Conservation (phyloP, 148 eudicot species). For the Chenopodium suecicum region DNA sequence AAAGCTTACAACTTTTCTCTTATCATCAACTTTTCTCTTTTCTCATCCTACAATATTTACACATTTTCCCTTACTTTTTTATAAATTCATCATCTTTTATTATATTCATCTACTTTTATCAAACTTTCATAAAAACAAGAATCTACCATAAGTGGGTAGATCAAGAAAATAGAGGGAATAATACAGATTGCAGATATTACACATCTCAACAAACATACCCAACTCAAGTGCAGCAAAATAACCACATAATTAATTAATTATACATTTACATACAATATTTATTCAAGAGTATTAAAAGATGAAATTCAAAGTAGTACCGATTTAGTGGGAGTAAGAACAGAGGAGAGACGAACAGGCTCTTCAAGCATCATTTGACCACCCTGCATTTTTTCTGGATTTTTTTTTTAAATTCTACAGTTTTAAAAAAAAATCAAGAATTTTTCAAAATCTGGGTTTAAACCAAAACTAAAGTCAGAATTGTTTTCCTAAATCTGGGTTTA, state of each 20-base stretch:
- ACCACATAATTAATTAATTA: not conserved
- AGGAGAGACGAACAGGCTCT: constrained; percentile 46
- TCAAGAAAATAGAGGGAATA: too few species aligned
- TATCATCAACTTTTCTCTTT: too few species aligned
- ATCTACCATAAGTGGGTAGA: too few species aligned
- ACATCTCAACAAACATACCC: not conserved
- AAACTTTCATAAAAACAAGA: too few species aligned
- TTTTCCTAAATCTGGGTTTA: too few species aligned
- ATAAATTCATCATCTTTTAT: too few species aligned
- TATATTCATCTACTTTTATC: too few species aligned
- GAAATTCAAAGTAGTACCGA: constrained; percentile 24
- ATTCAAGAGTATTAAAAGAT: not conserved
- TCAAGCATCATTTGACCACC: constrained; percentile 42
- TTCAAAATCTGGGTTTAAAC: not conserved
- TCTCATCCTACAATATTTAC: too few species aligned
- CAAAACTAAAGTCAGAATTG: too few species aligned
- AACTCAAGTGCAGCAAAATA: not conserved
- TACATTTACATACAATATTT: too few species aligned
- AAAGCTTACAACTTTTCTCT: too few species aligned
- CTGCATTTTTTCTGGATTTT: constrained; percentile 31
- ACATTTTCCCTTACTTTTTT: too few species aligned
- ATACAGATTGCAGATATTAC: not conserved
- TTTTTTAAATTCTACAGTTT: not conserved
- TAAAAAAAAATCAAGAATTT: not conserved
- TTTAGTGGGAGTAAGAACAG: constrained; percentile 54